phyloP scores from a whole-genome alignment of 768 basidiomycete species.

The Tephrocybe rancida region DNA sequence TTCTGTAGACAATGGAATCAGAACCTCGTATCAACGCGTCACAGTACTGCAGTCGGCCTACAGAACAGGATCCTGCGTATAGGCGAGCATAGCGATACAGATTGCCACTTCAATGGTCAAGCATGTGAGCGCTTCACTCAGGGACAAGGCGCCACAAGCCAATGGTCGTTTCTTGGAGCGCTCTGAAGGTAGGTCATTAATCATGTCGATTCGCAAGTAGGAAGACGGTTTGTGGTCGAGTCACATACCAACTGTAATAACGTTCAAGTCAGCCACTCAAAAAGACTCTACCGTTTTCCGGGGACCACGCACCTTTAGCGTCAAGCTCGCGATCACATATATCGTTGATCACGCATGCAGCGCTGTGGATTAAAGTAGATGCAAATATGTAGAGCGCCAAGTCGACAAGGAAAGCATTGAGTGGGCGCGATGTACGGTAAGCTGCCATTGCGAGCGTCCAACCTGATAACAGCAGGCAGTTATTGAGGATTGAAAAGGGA shows the following conservation, averaged over 20 bases:
- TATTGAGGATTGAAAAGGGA: background rate
- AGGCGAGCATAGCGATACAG: background rate
- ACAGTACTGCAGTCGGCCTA: too few species aligned
- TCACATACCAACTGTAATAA: background rate
- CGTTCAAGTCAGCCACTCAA: background rate
- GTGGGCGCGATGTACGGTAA: background rate
- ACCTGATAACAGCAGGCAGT: constrained; percentile 12
- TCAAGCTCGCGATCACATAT: constrained; percentile 21
- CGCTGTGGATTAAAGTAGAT: constrained; percentile 10
- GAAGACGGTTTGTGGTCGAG: background rate
- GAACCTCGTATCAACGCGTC: background rate
- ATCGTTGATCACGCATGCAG: constrained; percentile 17
- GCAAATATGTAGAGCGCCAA: background rate
- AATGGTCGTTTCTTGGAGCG: constrained; percentile 12
- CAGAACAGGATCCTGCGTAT: background rate
- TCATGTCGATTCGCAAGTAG: background rate
- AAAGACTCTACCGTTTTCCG: background rate
- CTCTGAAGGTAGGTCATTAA: background rate
- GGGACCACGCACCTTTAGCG: constrained; percentile 15
- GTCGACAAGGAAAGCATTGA: background rate
- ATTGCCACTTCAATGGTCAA: background rate
- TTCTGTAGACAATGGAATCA: background rate
- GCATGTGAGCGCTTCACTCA: constrained; percentile 3
- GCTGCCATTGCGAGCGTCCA: constrained; percentile 9
- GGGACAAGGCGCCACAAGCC: constrained; percentile 1